These are phyloP conservation scores for Solanum hybrid DNA, from an alignment of 305 asterid species.

Conservation along the genomic window DNA sequence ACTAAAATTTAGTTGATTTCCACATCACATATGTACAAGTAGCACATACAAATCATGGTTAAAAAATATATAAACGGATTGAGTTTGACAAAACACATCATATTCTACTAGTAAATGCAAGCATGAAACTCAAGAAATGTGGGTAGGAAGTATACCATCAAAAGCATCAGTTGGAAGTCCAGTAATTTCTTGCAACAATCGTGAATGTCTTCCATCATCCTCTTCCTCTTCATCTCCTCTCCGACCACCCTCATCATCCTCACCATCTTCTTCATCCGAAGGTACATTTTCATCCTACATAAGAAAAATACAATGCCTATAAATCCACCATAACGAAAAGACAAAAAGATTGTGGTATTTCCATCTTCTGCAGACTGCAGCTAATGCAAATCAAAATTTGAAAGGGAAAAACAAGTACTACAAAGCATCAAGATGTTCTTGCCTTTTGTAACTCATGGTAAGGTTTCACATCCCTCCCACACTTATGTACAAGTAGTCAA, in stretches of 20 bases:
- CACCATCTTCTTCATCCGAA: slow-evolving; percentile 56
- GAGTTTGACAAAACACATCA: neutral
- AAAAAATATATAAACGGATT: neutral
- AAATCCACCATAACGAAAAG: neutral
- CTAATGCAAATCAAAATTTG: neutral
- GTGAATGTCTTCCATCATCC: slow-evolving; percentile 47
- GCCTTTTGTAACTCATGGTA: neutral
- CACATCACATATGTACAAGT: neutral
- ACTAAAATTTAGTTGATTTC: neutral
- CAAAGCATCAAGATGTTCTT: neutral
- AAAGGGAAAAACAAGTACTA: neutral
- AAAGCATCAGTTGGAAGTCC: slow-evolving; percentile 75
- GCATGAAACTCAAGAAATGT: neutral
- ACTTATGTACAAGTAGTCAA: neutral
- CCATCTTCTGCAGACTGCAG: neutral
- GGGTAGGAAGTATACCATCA: slow-evolving; percentile 34
- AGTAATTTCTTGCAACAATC: slow-evolving; percentile 75
- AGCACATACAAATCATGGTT: neutral
- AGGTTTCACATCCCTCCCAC: neutral
- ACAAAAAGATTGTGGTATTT: neutral
- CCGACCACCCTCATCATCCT: slow-evolving; percentile 32
- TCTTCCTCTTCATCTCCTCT: slow-evolving; percentile 18
- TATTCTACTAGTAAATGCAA: neutral
- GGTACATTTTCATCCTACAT: slow-evolving; percentile 60
- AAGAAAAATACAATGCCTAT: neutral